phyloP scores from a whole-genome alignment of 1,284 basidiomycete genomes.

The Meripilus lineatus region DNA sequence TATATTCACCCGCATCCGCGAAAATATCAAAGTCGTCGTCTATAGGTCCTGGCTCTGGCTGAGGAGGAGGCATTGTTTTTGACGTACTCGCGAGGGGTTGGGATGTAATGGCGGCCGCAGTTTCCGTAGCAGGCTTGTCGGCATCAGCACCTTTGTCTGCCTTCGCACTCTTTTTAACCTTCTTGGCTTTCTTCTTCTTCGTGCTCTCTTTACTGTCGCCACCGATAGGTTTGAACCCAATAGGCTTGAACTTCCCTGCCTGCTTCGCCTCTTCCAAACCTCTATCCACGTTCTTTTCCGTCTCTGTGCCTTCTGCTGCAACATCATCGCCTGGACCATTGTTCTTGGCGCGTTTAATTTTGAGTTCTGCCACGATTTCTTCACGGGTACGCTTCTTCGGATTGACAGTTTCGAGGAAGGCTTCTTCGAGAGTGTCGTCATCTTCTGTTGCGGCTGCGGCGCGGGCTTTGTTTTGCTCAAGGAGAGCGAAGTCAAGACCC shows the following conservation, averaged over 20 bases:
- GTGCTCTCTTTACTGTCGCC: conserved; percentile 30
- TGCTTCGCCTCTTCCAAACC: conserved; percentile 49
- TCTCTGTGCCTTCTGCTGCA: conserved; percentile 8
- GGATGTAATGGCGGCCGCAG: neutral
- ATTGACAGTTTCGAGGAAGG: conserved; percentile 43
- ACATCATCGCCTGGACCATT: conserved; percentile 14
- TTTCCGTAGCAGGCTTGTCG: neutral
- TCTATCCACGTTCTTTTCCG: conserved; percentile 18
- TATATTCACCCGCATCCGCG: conserved; percentile 80
- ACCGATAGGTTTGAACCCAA: conserved; percentile 58
- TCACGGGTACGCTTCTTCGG: conserved; percentile 67
- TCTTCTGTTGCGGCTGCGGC: conserved; percentile 50
- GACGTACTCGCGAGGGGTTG: conserved; percentile 9
- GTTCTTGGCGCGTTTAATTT: conserved; percentile 48
- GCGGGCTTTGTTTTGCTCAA: conserved; percentile 80
- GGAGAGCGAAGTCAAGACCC: conserved; percentile 83
- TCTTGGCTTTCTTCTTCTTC: conserved; percentile 27
- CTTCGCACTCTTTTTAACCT: conserved; percentile 36
- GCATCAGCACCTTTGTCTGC: conserved; percentile 26
- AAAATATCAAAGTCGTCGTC: conserved; percentile 76
- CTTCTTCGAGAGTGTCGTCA: conserved; percentile 75
- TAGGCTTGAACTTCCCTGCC: conserved; percentile 73
- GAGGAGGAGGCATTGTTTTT: conserved; percentile 14
- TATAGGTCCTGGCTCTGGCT: conserved; percentile 31
- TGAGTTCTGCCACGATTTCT: conserved; percentile 70